These are phyloP conservation scores for Rhizopogon hawkerae DNA, from an alignment of 1,284 basidiomycete species.

Conservation along the genomic window DNA sequence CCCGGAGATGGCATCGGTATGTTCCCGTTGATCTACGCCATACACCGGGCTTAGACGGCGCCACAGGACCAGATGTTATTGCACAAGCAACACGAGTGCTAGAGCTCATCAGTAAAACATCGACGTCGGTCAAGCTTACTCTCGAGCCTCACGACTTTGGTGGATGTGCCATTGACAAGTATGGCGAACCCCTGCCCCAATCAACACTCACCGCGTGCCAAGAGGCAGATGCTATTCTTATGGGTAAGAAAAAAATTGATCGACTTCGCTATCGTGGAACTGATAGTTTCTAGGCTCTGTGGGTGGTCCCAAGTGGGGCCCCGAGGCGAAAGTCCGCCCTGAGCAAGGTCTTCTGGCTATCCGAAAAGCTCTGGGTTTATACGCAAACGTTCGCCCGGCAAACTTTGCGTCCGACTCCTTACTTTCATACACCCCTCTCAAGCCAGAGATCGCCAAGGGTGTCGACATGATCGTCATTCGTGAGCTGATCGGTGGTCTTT, in stretches of 20 bases:
- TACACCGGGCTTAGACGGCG: conserved; percentile 1
- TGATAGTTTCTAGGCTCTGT: conserved; percentile 63
- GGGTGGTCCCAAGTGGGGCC: conserved; percentile 98
- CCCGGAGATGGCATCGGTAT: conserved; percentile 95
- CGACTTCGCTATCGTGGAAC: background rate
- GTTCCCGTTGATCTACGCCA: conserved; percentile 13
- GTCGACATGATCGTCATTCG: conserved; percentile 92
- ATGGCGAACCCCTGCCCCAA: conserved; percentile 78
- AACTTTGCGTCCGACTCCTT: conserved; percentile 91
- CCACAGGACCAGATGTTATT: conserved; percentile 85
- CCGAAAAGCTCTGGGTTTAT: conserved; percentile 89
- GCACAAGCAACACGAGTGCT: conserved; percentile 86
- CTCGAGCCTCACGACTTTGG: conserved; percentile 83
- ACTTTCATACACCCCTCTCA: conserved; percentile 87
- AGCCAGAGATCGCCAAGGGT: conserved; percentile 77
- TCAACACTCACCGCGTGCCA: conserved; percentile 83
- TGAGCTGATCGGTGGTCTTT: conserved; percentile 88
- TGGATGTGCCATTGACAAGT: conserved; percentile 86
- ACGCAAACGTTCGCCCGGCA: conserved; percentile 97
- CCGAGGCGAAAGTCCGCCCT: conserved; percentile 85
- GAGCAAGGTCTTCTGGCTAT: conserved; percentile 90
- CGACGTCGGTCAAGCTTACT: conserved; percentile 60
- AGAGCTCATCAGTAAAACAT: conserved; percentile 59
- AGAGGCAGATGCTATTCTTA: conserved; percentile 84
- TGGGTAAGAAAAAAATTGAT: conserved; percentile 51